Base-by-base conservation (phyloP, 331 rosid genomes). In the Ulmus americana region DNA sequence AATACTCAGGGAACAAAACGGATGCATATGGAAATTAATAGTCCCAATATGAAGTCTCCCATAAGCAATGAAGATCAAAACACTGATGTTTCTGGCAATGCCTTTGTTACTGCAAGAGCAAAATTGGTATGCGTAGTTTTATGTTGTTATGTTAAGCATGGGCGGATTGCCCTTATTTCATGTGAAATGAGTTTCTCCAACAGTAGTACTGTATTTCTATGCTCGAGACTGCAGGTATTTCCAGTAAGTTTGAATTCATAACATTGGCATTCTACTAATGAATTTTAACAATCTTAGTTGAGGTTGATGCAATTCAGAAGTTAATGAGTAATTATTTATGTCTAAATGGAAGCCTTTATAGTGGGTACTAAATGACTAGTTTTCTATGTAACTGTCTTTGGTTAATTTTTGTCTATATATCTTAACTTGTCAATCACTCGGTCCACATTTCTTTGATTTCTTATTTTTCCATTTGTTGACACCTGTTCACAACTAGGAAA, bases 31-130 rank as follows among this genome's bases (percentile, higher is more conserved):
- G 98, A 89, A 77, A 72, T 64, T 52, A 52, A 58, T 55, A 82
- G 84, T 55, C 88, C 91, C 45, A 77, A 38, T 52, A 43, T 66
- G 10, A 87, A 74, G 76, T 87, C 97, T 38, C 95, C 90, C 49
- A 69, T 72, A 44, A 72, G 66, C 71, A 76, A 78, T 11, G 95
- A 85, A 71, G 95, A 85, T 63, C 84, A 59, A 40, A 79, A 65
- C 39, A 73, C 70, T 16, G 86, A 75, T 75, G 76, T 45, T 38
- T 63, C 76, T 69, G 81, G 83, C 69, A 68, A 70, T 58, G 80
- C 70, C 22, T 85, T 81, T 77, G 85, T 81, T 35, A 81, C 79
- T 61, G 98, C 98, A 39, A 84, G 84, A 89, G 84, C 85, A 64
- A 89, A 89, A 78, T 68, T 92, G 95, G 98, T 89, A 85, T 46